phyloP scores from a whole-genome alignment of 192 early-diverging fungal genomes.

The Rhizoclosmatium globosum region DNA sequence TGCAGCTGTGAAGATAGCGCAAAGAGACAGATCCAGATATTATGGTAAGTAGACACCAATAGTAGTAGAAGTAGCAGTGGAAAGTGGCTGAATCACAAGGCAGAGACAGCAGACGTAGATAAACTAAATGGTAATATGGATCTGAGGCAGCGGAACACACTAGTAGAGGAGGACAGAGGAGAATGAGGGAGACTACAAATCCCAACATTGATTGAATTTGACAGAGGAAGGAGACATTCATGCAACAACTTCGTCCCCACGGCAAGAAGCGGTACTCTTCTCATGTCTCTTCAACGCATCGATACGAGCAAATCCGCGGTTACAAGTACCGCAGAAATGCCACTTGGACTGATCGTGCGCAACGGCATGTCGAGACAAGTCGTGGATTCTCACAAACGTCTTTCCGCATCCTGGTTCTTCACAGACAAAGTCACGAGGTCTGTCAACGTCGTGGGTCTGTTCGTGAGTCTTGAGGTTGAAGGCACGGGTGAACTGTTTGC shows the following conservation, averaged over 20 bases:
- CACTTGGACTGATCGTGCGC: conserved; percentile 29
- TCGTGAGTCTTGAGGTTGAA: conserved; percentile 77
- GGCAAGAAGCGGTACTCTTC: background rate
- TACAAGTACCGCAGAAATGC: conserved; percentile 35
- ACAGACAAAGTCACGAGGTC: conserved; percentile 68
- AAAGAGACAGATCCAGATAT: no score
- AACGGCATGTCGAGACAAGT: conserved; percentile 65
- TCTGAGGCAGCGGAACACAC: no score
- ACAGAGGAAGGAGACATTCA: background rate
- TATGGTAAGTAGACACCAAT: no score
- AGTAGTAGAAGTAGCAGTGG: no score
- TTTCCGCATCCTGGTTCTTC: conserved; percentile 54
- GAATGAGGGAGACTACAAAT: background rate
- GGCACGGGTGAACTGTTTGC: conserved; percentile 66
- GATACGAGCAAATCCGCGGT: conserved; percentile 37
- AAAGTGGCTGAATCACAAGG: no score
- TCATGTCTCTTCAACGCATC: conserved; percentile 36
- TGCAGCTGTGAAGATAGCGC: no score
- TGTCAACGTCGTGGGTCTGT: conserved; percentile 60
- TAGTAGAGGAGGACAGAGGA: no score
- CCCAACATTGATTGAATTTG: background rate
- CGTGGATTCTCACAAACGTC: conserved; percentile 81
- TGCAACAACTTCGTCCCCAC: background rate
- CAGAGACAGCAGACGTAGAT: no score
- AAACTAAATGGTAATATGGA: no score